Evolutionary conservation across 2,329 filamentous ascomycete genomes (phyloP), one percentile per base, ranked within the genome.

Genomic region (Botrytis sinoallii): DNA sequence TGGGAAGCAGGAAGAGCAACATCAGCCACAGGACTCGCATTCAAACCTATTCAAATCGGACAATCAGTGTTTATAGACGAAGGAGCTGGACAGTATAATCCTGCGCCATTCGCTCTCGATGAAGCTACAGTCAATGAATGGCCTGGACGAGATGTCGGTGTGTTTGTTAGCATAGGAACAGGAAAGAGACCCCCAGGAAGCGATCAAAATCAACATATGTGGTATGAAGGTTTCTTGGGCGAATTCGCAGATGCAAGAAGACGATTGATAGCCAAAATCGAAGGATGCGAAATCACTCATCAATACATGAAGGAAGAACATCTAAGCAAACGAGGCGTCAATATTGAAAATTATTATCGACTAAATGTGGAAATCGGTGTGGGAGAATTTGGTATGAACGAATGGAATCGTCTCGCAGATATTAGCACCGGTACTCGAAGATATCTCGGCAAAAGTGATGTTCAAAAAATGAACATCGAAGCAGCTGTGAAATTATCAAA

Each of bases 1-100:
- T 99, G 96, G 96, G 92, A 99, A 84, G 96, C 96, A 7, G 96
- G 96, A 18, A 90, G 96, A 75, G 96, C 96, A n/a, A 99, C 96
- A 1, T 93, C 89, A 71, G 93, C 96, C 0, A 96, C 95, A 1
- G 94, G 93, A 0, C 86, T 98, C 61, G 96, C 96, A 1, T 99
- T 99, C 84, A 99, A 99, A 82, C 94, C 95, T 0, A 94, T 99
- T 68, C 92, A 93, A 77, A 93, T 99, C 57, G 96, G 96, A 5
- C 95, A 98, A 82, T 95, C 94, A 0, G 87, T 94, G 16, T 99
- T 99, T 80, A 92, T 97, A 75, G 96, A 99, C 78, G 95, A 98
- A 81, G 96, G 96, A 1, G 87, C 89, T 1, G 96, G 96, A 7
- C 94, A 92, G 75, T 99, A 96, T 83, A 99, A 99, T 81, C 96